Evolutionary conservation across 83 land plant genomes (phyloP), one percentile per base, ranked within the genome.

Genomic region (Isoetes engelmannii): DNA sequence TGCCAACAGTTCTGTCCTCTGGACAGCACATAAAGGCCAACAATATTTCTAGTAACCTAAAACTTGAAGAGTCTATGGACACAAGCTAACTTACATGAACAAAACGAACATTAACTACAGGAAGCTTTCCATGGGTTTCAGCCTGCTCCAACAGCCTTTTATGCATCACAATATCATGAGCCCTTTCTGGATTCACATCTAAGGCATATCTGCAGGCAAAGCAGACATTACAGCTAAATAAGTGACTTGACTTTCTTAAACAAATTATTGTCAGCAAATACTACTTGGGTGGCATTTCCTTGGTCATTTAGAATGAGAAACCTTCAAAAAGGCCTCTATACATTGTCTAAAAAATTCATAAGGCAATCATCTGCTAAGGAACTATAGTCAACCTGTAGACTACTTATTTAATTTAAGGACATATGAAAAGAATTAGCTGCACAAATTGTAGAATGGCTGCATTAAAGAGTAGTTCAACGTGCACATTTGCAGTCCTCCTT

Each of bases 141-240:
- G 62, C 62, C 19, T 2, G 28, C 20, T 59, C 62, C 20, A 59
- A 59, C 62, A 59, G 18, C 19, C 19, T 59, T 19, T 59, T 59
- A 18, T 59, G 62, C 8, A 59, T 59, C 10, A 59, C 28, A 20
- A 59, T 42, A 18, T 19, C 18, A 18, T 59, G 62, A 37, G 62
- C 62, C 20, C 62, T 59, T 18, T 59, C 62, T 18, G 18, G 18
- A 8, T 42, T 59, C 12, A 59, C 62, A 59, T 59, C 62, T 12
- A 37, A 59, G 9, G 62, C 62, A 59, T 59, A 59, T 19, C 62
- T 59, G 62, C 62, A 59, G 8, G 15, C 15, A 51, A 12, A 59
- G 19, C 18, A 59, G 19, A 18, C 37, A 28, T 28, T 28, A 28
- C 37, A 28, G 37, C 37, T 28, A 59, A 59, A 59, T 7, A 18